These are phyloP conservation scores for Ormosia emarginata DNA, from an alignment of 306 rosid species.

Conservation along the genomic window DNA sequence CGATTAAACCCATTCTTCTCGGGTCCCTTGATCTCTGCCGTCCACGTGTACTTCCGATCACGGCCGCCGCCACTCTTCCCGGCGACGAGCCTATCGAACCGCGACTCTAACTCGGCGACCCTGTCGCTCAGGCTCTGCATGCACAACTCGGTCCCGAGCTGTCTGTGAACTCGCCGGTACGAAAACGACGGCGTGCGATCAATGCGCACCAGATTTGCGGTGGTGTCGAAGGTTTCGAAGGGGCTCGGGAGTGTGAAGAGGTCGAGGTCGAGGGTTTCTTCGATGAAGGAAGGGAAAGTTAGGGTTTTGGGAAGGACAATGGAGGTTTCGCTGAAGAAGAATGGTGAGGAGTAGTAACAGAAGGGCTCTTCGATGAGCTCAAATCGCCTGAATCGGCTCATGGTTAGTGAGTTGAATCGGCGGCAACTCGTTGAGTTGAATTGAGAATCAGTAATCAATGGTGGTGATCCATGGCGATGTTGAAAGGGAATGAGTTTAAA, in stretches of 20 bases:
- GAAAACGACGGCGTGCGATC: constrained; percentile 36
- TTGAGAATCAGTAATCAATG: neutral
- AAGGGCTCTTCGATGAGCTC: constrained; percentile 55
- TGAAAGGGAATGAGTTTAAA: constrained; percentile 29
- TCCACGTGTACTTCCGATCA: constrained; percentile 81
- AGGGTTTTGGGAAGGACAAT: constrained; percentile 33
- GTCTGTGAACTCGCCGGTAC: constrained; percentile 40
- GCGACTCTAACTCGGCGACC: constrained; percentile 68
- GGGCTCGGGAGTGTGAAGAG: constrained; percentile 24
- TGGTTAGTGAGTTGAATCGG: constrained; percentile 35
- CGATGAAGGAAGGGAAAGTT: constrained; percentile 48
- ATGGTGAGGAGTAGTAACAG: neutral
- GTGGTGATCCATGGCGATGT: neutral
- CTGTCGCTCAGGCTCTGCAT: constrained; percentile 57
- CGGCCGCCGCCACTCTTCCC: constrained; percentile 29
- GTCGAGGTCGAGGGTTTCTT: constrained; percentile 45
- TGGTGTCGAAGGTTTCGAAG: constrained; percentile 32
- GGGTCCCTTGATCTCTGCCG: constrained; percentile 67
- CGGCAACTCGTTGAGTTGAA: constrained; percentile 22
- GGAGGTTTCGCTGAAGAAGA: constrained; percentile 48
- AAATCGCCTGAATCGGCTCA: constrained; percentile 60
- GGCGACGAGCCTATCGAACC: constrained; percentile 46
- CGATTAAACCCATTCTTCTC: constrained; percentile 55
- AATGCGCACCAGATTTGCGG: constrained; percentile 53
- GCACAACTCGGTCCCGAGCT: constrained; percentile 35